Base-by-base conservation (phyloP, 148 eudicot genomes). In the Pouteria glomerata region DNA sequence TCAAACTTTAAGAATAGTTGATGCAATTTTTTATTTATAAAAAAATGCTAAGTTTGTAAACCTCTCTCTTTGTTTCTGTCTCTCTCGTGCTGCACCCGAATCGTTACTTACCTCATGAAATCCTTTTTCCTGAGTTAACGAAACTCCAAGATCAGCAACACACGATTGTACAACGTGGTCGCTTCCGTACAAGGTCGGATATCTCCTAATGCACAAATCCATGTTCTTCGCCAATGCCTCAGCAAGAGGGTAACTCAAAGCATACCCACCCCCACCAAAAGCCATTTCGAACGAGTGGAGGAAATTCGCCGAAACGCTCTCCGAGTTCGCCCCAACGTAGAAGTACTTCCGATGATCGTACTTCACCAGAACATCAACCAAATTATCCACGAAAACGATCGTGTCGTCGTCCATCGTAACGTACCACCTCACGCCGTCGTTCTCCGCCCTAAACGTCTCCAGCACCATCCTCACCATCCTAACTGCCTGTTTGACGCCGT, bases 101-200 rank as follows among this genome's bases (percentile, higher is more conserved):
- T n/a, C n/a, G n/a, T n/a, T n/a, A 39, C 7, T 68, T 85, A 89
- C 97, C 90, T 92, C 95, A 82, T 92, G 97, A 66, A 92, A 84
- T 15, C 95, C 94, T 64, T 80, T 89, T 27, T 87, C 87, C 12
- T 73, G 95, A 45, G 92, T 87, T 19, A 92, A 78, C 70, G 89
- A 66, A 44, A 87, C 92, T 18, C 95, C 97, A 52, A 87, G 71
- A 78, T 89, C 97, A 72, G 90, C 86, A 13, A 84, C 74, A 79
- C 90, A 92, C 50, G 89, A 77, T 58, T 82, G 86, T 33, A 89
- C 29, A 31, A 89, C 75, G 62, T 82, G 86, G 71, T 92, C 97
- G 80, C 92, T 84, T 13, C 89, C 89, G 72, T 74, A 85, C 35
- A 86, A 44, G 35, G 18, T 29, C 13, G 88, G 90, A 66, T 92